Conservation (phyloP, 176 grass and related monocot species). For the Bolboschoenus planiculmis region DNA sequence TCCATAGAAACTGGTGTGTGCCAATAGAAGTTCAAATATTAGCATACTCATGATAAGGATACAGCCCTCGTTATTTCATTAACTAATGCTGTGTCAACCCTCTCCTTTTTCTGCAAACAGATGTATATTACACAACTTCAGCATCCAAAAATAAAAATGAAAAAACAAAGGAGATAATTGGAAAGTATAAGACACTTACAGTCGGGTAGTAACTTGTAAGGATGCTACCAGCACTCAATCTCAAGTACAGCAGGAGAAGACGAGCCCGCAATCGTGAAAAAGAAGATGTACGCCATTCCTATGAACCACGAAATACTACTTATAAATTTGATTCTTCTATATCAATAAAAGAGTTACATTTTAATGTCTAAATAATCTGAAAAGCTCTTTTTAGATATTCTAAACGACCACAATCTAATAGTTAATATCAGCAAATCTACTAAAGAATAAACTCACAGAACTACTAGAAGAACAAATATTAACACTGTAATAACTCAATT, state of each 20-base stretch:
- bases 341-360: background rate
- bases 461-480: background rate
- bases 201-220: slow-evolving; percentile 78
- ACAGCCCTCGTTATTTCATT: slow-evolving; percentile 81
- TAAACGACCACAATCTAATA: background rate
- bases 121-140: slow-evolving; percentile 6
- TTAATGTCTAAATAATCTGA: background rate
- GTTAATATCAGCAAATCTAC: background rate
- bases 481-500: background rate
- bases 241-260: slow-evolving; percentile 75
- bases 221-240: slow-evolving; percentile 55
- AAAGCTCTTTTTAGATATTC: background rate
- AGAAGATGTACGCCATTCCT: slow-evolving; percentile 54
- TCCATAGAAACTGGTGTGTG: background rate
- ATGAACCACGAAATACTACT: background rate
- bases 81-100: slow-evolving; percentile 59
- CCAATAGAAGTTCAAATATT: background rate
- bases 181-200: slow-evolving; percentile 32
- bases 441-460: background rate
- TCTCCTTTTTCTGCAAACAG: slow-evolving; percentile 57
- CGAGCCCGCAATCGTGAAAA: slow-evolving; percentile 55
- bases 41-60: slow-evolving; percentile 36
- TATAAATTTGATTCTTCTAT: background rate
- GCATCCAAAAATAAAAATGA: slow-evolving; percentile 4
- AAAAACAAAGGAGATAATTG: slow-evolving; percentile 15